A percentile compares a stretch with the other conserved stretches of the same genome.
phyloP scores from a whole-genome alignment of 306 rosid species.

The Vigna mungo region DNA sequence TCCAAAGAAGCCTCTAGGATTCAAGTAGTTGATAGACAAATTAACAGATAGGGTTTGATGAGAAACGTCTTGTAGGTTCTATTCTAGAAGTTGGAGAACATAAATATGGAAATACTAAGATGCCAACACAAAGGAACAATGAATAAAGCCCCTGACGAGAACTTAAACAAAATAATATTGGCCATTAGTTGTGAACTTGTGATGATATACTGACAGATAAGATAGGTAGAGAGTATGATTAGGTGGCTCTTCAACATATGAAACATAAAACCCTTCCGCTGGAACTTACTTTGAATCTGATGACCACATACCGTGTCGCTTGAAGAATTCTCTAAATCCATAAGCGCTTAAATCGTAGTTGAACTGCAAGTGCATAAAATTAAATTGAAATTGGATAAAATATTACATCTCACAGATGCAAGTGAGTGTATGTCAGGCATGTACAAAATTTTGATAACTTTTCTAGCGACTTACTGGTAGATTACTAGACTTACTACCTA shows the following conservation, averaged over 20 bases:
- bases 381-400: conserved; percentile 15
- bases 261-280: conserved; percentile 26
- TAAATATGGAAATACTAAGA: not conserved
- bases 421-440: not conserved
- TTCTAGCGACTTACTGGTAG: no score
- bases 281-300: conserved; percentile 50
- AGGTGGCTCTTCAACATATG: not conserved
- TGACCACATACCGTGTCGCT: conserved; percentile 67
- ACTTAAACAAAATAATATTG: not conserved
- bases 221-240: not conserved
- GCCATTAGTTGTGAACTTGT: not conserved
- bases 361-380: conserved; percentile 63
- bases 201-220: conserved; percentile 9
- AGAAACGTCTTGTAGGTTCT: not conserved
- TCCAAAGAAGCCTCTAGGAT: not conserved
- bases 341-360: conserved; percentile 74
- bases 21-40: not conserved
- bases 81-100: not conserved
- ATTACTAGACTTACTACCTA: conserved; percentile 11
- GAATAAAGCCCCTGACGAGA: not conserved
- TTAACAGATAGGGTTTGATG: not conserved
- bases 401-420: not conserved
- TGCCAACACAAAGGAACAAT: not conserved
- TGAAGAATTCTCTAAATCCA: conserved; percentile 94
- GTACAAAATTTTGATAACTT: not conserved